These are phyloP conservation scores for Podila minutissima DNA, from an alignment of 192 early-diverging fungal genomes.

Conservation along the genomic window DNA sequence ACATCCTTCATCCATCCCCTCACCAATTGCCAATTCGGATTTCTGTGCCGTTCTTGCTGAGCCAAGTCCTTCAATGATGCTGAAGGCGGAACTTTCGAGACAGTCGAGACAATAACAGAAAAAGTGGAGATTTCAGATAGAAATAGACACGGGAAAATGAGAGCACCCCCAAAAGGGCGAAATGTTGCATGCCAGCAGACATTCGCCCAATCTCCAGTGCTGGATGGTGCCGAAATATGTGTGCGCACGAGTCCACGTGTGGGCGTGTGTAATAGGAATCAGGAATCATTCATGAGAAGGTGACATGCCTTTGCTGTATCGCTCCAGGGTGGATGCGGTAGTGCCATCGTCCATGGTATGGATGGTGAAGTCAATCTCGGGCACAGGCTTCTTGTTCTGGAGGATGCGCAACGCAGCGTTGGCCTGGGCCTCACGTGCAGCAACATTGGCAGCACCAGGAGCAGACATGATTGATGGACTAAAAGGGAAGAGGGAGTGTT, in stretches of 20 bases:
- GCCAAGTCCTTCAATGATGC: neutral
- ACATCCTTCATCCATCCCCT: too few relatives aligned
- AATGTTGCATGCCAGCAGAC: neutral
- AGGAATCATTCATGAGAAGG: too few relatives aligned
- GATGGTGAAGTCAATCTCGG: constrained; percentile 82
- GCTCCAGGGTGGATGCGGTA: constrained; percentile 76
- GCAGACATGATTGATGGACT: too few relatives aligned
- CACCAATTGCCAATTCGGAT: neutral
- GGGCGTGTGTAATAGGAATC: too few relatives aligned
- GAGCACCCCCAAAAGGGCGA: constrained; percentile 3
- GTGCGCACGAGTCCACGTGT: neutral
- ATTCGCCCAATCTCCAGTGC: too few relatives aligned
- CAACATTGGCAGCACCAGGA: neutral
- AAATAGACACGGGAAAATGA: constrained; percentile 5
- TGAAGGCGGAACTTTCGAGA: neutral
- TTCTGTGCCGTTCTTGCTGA: neutral
- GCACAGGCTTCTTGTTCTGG: constrained; percentile 57
- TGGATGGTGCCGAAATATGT: too few relatives aligned
- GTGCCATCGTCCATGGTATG: constrained; percentile 79
- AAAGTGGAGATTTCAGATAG: neutral
- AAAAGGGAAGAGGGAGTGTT: too few relatives aligned
- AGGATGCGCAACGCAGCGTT: constrained; percentile 48
- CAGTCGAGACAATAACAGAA: neutral
- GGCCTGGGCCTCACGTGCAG: constrained; percentile 46
- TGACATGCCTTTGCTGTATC: constrained; percentile 78